Conservation (phyloP, 176 grass and related monocot species). For the Zoysia pacifica region DNA sequence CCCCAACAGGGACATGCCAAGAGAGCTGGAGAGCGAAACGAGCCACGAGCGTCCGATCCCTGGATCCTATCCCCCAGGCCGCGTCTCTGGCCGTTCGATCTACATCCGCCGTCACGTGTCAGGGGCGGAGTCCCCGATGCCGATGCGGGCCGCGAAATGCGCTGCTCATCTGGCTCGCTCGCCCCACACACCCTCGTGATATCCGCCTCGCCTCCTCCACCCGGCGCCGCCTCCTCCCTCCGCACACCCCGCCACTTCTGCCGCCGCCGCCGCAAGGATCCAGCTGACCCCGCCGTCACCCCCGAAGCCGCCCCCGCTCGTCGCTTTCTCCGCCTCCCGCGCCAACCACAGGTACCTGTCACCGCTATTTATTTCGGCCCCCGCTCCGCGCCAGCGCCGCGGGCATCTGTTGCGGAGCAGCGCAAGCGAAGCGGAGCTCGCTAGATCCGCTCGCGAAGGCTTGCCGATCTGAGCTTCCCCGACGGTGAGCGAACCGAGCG, state of each 20-base stretch:
- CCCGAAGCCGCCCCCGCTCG: not conserved
- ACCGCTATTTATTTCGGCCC: not conserved
- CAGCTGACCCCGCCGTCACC: constrained; percentile 11
- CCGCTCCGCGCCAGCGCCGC: not conserved
- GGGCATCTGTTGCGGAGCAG: constrained; percentile 19
- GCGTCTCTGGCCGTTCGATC: not conserved
- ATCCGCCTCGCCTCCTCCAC: constrained; percentile 38
- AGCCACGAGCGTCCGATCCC: constrained; percentile 2
- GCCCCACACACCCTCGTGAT: constrained; percentile 34
- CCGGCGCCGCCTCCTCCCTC: constrained; percentile 19
- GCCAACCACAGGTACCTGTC: constrained; percentile 5
- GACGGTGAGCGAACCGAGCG: constrained; percentile 19
- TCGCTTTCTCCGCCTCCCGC: constrained; percentile 30
- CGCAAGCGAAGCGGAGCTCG: not conserved
- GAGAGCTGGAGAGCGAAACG: not conserved
- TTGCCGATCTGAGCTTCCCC: constrained; percentile 5
- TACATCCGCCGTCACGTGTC: constrained; percentile 21
- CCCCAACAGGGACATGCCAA: not conserved
- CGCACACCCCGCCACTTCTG: not conserved
- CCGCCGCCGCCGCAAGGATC: constrained; percentile 26
- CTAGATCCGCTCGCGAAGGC: constrained; percentile 31
- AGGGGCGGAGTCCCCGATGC: constrained; percentile 50
- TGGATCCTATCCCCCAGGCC: constrained; percentile 12
- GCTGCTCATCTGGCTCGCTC: constrained; percentile 44
- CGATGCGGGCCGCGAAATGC: constrained; percentile 29